Evolutionary conservation across 352 stramenopile species (phyloP).

Genomic region (Lagenidium sp.): DNA sequence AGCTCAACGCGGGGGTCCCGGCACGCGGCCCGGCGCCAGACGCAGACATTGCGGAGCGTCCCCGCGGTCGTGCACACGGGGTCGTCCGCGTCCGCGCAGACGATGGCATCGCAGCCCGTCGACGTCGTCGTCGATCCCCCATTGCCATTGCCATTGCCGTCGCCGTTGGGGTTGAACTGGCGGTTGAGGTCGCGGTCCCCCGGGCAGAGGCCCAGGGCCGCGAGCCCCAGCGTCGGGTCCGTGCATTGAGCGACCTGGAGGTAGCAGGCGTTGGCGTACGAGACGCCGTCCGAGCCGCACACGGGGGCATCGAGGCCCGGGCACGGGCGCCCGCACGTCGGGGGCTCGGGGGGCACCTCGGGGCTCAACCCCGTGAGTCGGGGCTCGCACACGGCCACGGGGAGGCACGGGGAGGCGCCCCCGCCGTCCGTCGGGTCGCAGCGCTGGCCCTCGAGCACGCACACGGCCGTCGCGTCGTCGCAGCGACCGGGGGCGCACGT

Average conservation of each 20-base stretch:
- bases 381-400: constrained; percentile 31
- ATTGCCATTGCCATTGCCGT: not conserved
- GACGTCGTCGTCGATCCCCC: not conserved
- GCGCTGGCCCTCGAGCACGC: constrained; percentile 25
- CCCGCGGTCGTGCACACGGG: constrained; percentile 39
- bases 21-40: constrained; percentile 24
- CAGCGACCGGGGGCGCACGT: constrained; percentile 32
- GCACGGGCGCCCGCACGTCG: constrained; percentile 19
- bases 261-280: constrained; percentile 46
- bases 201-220: constrained; percentile 16
- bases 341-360: not conserved
- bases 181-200: constrained; percentile 17
- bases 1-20: constrained; percentile 8
- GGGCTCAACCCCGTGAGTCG: not conserved
- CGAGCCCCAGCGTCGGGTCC: constrained; percentile 11
- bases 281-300: constrained; percentile 30
- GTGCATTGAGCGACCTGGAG: constrained; percentile 35
- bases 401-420: constrained; percentile 28
- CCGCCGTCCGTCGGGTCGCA: too few species aligned
- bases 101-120: constrained; percentile 12
- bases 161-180: constrained; percentile 16
- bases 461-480: constrained; percentile 20
- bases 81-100: constrained; percentile 27
- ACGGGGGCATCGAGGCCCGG: constrained; percentile 28
- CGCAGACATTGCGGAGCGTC: constrained; percentile 40